Conservation (phyloP, 2,329 filamentous ascomycete genomes). For the Diaporthe australafricana region DNA sequence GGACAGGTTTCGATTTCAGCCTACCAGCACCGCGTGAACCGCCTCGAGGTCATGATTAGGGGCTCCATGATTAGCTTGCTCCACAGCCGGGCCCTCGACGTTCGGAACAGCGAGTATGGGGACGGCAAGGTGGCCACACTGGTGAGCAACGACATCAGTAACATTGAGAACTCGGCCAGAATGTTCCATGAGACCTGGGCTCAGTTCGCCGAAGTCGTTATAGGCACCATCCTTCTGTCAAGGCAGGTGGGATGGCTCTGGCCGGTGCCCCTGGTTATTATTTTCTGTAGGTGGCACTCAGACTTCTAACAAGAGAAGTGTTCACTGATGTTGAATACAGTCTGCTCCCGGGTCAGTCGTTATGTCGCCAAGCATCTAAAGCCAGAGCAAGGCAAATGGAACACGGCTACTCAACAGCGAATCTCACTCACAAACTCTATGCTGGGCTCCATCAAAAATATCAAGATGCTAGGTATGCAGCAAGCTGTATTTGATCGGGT, state of each 20-base stretch:
- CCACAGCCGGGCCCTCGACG: slow-evolving; percentile 33
- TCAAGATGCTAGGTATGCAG: slow-evolving; percentile 55
- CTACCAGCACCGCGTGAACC: slow-evolving; percentile 41
- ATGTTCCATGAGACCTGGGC: slow-evolving; percentile 59
- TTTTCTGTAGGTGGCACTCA: slow-evolving; percentile 49
- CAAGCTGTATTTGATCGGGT: slow-evolving; percentile 41
- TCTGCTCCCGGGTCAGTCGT: slow-evolving; percentile 55
- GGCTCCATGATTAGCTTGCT: slow-evolving; percentile 41
- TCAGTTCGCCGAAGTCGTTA: slow-evolving; percentile 52
- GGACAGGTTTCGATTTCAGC: slow-evolving; percentile 38
- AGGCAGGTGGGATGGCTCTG: slow-evolving; percentile 56
- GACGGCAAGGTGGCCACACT: slow-evolving; percentile 51
- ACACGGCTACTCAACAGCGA: slow-evolving; percentile 53
- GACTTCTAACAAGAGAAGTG: neutral
- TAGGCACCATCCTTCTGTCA: slow-evolving; percentile 53
- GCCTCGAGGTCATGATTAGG: slow-evolving; percentile 40
- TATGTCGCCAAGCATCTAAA: slow-evolving; percentile 53
- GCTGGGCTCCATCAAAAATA: slow-evolving; percentile 50
- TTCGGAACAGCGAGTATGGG: slow-evolving; percentile 40
- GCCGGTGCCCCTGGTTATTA: slow-evolving; percentile 53
- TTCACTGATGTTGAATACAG: slow-evolving; percentile 40
- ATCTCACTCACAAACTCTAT: slow-evolving; percentile 50
- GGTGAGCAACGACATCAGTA: slow-evolving; percentile 54
- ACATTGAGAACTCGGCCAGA: slow-evolving; percentile 45
- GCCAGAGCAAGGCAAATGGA: slow-evolving; percentile 52